Base-by-base conservation (phyloP, 2,329 filamentous ascomycete genomes). In the Passalora sequoiae region DNA sequence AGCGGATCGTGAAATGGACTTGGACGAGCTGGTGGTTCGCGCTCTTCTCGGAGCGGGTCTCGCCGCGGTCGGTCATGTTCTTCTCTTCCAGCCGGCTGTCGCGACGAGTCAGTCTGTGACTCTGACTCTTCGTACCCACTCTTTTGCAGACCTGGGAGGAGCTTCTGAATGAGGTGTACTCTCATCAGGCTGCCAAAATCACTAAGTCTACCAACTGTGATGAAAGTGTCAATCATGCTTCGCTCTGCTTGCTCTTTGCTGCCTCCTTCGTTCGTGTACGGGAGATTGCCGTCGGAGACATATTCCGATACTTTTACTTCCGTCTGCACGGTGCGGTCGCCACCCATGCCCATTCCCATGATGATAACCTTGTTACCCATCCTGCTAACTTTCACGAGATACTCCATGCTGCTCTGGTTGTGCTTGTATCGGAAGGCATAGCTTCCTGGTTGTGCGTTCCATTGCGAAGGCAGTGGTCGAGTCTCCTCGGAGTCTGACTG, bases 381-480 rank as follows among this genome's bases (percentile, higher is more conserved):
- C 40, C 88, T 79, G 63, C 84, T 88, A 50, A 94, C 69, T 62
- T 89, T 91, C 54, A 96, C 65, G 20, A 95, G 73, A 61, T 85
- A 95, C 46, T 83, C 78, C 77, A 89, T 86, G 12, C 88, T 82
- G 0, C 88, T 94, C 62, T 94, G 86, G 17, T 78, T 73, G 65
- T 96, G 89, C 3, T 81, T 80, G 69, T 97, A 97, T 51, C 89
- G 80, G 66, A 97, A 96, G 43, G 83, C 79, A 62, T 87, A 84
- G 35, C 73, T 71, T 10, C 81, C 80, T 49, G 78, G 78, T 45
- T 78, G 77, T 9, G 80, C 71, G 65, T 95, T 95, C 92, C 92
- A 97, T 67, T 81, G 77, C 12, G 75, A 46, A 0, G 88, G 86
- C 2, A 97, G 74, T 22, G 79, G 79, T 59, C 78, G 70, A 21